A percentile compares a stretch with the other conserved stretches of the same genome.
Evolutionary conservation across 164 flowering plant genomes (phyloP).

Genomic region (Piper betle): DNA sequence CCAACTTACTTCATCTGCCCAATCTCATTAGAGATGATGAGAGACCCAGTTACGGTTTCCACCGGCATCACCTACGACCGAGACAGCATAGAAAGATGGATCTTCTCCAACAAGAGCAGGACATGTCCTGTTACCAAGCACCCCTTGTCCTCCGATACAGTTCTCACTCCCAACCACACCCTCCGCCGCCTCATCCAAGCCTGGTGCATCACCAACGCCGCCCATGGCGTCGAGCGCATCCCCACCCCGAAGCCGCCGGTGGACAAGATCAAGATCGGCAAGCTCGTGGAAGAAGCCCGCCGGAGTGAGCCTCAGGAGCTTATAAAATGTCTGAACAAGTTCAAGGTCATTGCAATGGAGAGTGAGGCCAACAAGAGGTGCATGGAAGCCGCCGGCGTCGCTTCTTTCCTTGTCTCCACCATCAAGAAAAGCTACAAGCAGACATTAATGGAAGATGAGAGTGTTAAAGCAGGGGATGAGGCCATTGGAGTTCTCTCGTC

Average conservation of each 20-base stretch:
- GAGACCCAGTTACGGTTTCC: constrained; percentile 63
- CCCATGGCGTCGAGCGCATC: constrained; percentile 38
- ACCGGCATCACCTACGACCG: constrained; percentile 87
- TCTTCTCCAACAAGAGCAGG: constrained; percentile 32
- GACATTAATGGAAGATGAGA: constrained; percentile 1
- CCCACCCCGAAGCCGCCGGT: constrained; percentile 58
- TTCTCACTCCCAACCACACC: constrained; percentile 10
- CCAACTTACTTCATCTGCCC: constrained; percentile 72
- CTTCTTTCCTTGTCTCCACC: constrained; percentile 34
- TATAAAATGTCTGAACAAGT: constrained; percentile 24
- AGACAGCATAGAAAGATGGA: constrained; percentile 59
- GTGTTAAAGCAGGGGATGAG: constrained; percentile 22
- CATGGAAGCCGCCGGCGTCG: constrained; percentile 38
- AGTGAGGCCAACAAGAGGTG: constrained; percentile 27
- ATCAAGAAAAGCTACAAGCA: constrained; percentile 8
- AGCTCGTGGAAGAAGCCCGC: constrained; percentile 28
- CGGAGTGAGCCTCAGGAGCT: constrained; percentile 10
- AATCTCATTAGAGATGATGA: constrained; percentile 65
- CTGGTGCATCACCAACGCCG: constrained; percentile 63
- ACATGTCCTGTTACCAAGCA: constrained; percentile 65
- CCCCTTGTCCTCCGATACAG: constrained; percentile 5
- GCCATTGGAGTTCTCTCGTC: constrained; percentile 33
- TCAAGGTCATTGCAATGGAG: constrained; percentile 24
- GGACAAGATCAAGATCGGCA: constrained; percentile 23
- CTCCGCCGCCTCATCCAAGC: constrained; percentile 66